Evolutionary conservation across 164 flowering plant genomes (phyloP).

Genomic region (Piper betle): DNA sequence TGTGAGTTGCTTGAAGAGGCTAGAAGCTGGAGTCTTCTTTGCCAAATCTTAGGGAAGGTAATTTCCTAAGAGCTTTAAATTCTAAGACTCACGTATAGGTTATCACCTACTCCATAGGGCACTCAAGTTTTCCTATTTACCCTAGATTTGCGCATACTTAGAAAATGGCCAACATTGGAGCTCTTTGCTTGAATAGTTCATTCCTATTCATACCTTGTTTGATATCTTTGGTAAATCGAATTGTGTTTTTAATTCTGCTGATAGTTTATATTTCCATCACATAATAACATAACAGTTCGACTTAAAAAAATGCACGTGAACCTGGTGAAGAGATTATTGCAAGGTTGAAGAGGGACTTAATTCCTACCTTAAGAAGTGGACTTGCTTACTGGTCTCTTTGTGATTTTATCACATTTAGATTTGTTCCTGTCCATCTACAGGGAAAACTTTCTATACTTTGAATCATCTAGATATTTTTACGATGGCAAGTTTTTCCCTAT

Average conservation of each 20-base stretch:
- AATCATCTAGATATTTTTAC: too few relatives aligned
- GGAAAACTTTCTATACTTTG: slow-evolving; percentile 17
- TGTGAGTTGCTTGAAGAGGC: too few relatives aligned
- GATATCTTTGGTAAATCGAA: too few relatives aligned
- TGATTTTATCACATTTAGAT: slow-evolving; percentile 70
- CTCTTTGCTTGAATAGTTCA: too few relatives aligned
- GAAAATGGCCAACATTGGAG: too few relatives aligned
- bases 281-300: not conserved
- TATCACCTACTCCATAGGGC: too few relatives aligned
- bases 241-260: not conserved
- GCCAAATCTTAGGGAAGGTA: not conserved
- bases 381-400: slow-evolving; percentile 71
- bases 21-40: too few relatives aligned
- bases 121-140: too few relatives aligned
- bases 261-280: not conserved
- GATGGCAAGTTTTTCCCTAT: too few relatives aligned
- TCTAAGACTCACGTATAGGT: too few relatives aligned
- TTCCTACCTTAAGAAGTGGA: slow-evolving; percentile 63
- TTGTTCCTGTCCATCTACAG: slow-evolving; percentile 77
- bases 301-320: slow-evolving; percentile 21
- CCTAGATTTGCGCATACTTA: not conserved
- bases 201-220: not conserved
- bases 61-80: not conserved
- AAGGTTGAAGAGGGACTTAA: slow-evolving; percentile 71
- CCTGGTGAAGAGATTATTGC: slow-evolving; percentile 45